Conservation (phyloP, 805 yeast species). For the Candida xyloterini region DNA sequence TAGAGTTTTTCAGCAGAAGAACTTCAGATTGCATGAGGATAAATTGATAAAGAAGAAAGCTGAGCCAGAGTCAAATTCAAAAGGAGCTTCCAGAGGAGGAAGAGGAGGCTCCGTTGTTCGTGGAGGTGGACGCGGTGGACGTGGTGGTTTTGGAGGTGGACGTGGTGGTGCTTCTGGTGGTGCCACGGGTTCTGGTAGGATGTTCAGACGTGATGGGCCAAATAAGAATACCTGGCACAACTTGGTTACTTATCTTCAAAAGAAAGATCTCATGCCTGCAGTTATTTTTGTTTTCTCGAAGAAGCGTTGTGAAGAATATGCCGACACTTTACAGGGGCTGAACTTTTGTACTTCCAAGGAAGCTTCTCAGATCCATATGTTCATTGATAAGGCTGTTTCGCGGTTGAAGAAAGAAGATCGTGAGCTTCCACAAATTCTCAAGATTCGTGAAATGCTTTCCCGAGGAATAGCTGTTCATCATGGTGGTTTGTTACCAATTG, state of each 20-base stretch:
- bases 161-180: conserved; percentile 30
- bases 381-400: conserved; percentile 83
- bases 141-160: conserved; percentile 27
- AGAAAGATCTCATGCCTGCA: conserved; percentile 76
- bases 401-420: conserved; percentile 90
- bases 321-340: conserved; percentile 66
- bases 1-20: conserved; percentile 63
- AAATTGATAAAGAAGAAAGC: conserved; percentile 38
- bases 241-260: conserved; percentile 66
- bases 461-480: conserved; percentile 96
- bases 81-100: conserved; percentile 28
- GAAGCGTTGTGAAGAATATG: conserved; percentile 90
- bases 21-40: conserved; percentile 60
- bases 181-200: conserved; percentile 25
- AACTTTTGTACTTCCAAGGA: conserved; percentile 85
- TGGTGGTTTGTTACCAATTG: conserved; percentile 90
- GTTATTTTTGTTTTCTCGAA: conserved; percentile 93
- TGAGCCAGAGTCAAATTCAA: conserved; percentile 10
- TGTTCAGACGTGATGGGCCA: conserved; percentile 59
- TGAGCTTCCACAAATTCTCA: conserved; percentile 85
- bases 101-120: conserved; percentile 31
- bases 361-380: conserved; percentile 88
- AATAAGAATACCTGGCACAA: conserved; percentile 75
- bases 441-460: conserved; percentile 75
- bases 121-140: conserved; percentile 35